Evolutionary conservation across 805 yeast species (phyloP).

Genomic region (Nakazawaea holstii): DNA sequence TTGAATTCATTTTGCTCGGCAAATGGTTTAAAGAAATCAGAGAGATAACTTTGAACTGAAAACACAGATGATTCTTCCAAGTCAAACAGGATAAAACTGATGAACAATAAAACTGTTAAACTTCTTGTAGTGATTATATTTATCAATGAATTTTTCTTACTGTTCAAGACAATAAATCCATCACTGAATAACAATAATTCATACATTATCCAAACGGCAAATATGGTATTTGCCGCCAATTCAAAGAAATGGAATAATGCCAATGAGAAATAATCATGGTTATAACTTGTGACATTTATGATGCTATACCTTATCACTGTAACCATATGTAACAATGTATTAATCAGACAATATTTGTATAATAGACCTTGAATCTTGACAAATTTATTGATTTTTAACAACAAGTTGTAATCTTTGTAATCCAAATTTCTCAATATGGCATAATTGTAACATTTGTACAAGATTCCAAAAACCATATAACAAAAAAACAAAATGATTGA

Average conservation of each 20-base stretch:
- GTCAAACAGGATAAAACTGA: conserved; percentile 24
- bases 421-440: background rate
- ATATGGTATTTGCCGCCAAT: conserved; percentile 18
- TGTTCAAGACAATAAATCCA: conserved; percentile 20
- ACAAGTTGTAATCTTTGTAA: conserved; percentile 5
- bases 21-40: conserved; percentile 6
- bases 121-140: conserved; percentile 14
- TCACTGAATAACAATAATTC: conserved; percentile 23
- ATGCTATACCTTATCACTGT: conserved; percentile 8
- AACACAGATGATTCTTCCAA: conserved; percentile 23
- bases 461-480: background rate
- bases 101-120: conserved; percentile 15
- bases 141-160: conserved; percentile 13
- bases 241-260: conserved; percentile 18
- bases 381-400: conserved; percentile 4
- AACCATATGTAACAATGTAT: background rate
- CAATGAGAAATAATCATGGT: conserved; percentile 14
- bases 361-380: conserved; percentile 2
- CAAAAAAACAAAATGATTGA: conserved; percentile 2
- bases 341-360: conserved; percentile 6
- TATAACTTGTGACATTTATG: conserved; percentile 17
- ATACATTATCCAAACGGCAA: conserved; percentile 26
- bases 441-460: conserved; percentile 1
- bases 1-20: conserved; percentile 13
- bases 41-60: conserved; percentile 19